Evolutionary conservation across 2,329 filamentous ascomycete genomes (phyloP).

Genomic region (Penicillium freii): DNA sequence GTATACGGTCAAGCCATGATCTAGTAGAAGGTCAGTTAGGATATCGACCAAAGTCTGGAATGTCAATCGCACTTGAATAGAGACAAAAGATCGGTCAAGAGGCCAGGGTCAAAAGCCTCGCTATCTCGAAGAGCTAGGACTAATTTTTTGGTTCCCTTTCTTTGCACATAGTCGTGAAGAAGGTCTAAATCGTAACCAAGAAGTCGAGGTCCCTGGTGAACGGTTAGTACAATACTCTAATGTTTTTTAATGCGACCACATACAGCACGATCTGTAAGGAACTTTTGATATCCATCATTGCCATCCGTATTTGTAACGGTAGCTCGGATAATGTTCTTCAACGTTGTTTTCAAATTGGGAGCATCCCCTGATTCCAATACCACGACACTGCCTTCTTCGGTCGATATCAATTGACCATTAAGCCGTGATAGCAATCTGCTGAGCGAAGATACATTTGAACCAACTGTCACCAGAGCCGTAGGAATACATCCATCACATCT

Average conservation of each 20-base stretch:
- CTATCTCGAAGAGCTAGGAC: slow-evolving; percentile 47
- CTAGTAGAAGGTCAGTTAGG: slow-evolving; percentile 36
- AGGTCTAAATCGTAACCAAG: slow-evolving; percentile 49
- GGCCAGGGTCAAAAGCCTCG: slow-evolving; percentile 46
- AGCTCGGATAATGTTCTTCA: slow-evolving; percentile 48
- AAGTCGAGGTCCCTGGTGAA: slow-evolving; percentile 39
- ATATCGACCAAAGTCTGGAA: not conserved
- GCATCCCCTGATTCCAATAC: slow-evolving; percentile 46
- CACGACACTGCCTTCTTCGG: slow-evolving; percentile 38
- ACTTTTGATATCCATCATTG: slow-evolving; percentile 40
- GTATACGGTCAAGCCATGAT: slow-evolving; percentile 61
- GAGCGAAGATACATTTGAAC: slow-evolving; percentile 45
- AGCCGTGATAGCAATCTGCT: slow-evolving; percentile 39
- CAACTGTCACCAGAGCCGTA: slow-evolving; percentile 43
- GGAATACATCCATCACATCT: slow-evolving; percentile 44
- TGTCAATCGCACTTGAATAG: slow-evolving; percentile 45
- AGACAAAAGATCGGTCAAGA: slow-evolving; percentile 48
- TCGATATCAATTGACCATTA: slow-evolving; percentile 32
- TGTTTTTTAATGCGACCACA: slow-evolving; percentile 1
- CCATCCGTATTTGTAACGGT: slow-evolving; percentile 41
- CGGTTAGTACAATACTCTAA: slow-evolving; percentile 10
- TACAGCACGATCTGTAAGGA: slow-evolving; percentile 42
- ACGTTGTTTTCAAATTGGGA: slow-evolving; percentile 45
- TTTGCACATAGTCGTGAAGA: slow-evolving; percentile 43
- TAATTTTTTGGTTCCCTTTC: slow-evolving; percentile 38